phyloP scores from a whole-genome alignment of 2,329 filamentous ascomycete species.

The Didymella glomerata region DNA sequence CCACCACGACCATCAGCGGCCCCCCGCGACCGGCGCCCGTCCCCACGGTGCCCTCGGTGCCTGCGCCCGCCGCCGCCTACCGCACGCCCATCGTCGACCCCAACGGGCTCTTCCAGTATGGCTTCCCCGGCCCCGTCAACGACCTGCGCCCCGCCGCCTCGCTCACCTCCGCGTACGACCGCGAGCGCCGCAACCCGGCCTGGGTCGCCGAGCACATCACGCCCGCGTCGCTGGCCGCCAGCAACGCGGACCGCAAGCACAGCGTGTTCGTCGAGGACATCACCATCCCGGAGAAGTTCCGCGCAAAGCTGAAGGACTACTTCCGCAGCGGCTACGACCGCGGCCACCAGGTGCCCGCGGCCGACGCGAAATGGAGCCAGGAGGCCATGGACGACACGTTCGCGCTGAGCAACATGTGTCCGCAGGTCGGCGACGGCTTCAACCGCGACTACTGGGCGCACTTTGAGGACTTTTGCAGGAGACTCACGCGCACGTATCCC shows the following conservation, averaged over 20 bases:
- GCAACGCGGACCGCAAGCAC: conserved; percentile 83
- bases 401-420: conserved; percentile 94
- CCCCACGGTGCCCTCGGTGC: conserved; percentile 37
- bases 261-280: conserved; percentile 84
- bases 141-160: conserved; percentile 81
- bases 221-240: conserved; percentile 76
- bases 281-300: conserved; percentile 82
- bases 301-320: conserved; percentile 91
- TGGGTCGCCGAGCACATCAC: conserved; percentile 98
- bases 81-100: conserved; percentile 56
- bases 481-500: conserved; percentile 81
- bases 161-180: conserved; percentile 88
- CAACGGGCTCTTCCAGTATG: conserved; percentile 62
- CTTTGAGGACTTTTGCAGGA: conserved; percentile 94
- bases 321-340: conserved; percentile 93
- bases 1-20: conserved; percentile 45
- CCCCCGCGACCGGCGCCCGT: conserved; percentile 37
- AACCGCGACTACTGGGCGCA: conserved; percentile 99
- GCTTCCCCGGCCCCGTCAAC: conserved; percentile 88
- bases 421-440: conserved; percentile 97
- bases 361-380: conserved; percentile 96
- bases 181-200: conserved; percentile 86
- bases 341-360: conserved; percentile 95
- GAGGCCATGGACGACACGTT: conserved; percentile 95
- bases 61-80: conserved; percentile 34